Percentiles rank a stretch among this genome's conserved stretches.
phyloP scores from a whole-genome alignment of 2,329 filamentous ascomycete genomes.

The Anisogramma anomala region DNA sequence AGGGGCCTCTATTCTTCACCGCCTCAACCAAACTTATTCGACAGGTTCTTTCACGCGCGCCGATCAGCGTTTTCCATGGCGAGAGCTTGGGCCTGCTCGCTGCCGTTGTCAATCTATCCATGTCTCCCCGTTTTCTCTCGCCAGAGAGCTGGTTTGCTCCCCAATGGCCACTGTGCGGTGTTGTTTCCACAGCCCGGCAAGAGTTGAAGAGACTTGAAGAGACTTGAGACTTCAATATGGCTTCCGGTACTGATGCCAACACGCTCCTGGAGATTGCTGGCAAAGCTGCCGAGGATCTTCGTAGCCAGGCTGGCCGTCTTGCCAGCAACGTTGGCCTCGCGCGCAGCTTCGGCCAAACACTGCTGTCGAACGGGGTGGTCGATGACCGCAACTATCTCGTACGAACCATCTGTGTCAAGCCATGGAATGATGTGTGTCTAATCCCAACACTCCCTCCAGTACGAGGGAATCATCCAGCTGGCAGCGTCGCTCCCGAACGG shows the following conservation, averaged over 20 bases:
- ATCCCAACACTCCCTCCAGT: background rate
- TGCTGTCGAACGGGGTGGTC: background rate
- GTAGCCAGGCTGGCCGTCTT: background rate
- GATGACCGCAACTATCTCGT: constrained; percentile 1
- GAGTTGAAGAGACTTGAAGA: too few species aligned
- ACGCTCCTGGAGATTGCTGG: constrained; percentile 1
- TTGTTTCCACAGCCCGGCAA: too few species aligned
- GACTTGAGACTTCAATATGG: background rate
- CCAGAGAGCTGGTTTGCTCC: too few species aligned
- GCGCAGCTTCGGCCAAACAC: background rate
- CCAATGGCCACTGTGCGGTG: too few species aligned
- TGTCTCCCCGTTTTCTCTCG: too few species aligned
- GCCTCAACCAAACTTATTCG: too few species aligned
- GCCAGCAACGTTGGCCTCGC: background rate
- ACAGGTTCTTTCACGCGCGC: too few species aligned
- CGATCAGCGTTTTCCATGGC: too few species aligned
- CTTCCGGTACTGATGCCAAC: background rate
- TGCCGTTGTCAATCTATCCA: too few species aligned
- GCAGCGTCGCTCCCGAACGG: constrained; percentile 1
- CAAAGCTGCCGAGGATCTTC: constrained; percentile 1
- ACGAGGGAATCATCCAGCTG: constrained; percentile 1
- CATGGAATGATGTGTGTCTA: background rate
- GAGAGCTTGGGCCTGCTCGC: too few species aligned
- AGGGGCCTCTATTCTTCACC: too few species aligned
- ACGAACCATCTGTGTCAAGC: background rate